A percentile compares a stretch with the other conserved stretches of the same genome.
These are phyloP conservation scores for Wickerhamomyces ciferrii DNA, from an alignment of 805 yeast species.

Conservation along the genomic window DNA sequence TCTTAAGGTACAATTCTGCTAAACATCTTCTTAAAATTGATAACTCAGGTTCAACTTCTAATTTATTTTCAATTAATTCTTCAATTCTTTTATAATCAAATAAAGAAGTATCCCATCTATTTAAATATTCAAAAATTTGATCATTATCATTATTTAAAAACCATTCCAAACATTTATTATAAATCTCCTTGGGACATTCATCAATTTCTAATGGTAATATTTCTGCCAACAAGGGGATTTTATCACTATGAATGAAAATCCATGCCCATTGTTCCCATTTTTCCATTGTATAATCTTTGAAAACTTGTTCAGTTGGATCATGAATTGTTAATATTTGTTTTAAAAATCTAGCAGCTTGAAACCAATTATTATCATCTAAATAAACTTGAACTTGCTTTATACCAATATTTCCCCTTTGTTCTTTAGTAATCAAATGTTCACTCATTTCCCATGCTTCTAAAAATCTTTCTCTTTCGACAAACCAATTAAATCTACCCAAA, in stretches of 20 bases:
- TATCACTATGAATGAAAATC: conserved; percentile 43
- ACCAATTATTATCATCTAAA: conserved; percentile 45
- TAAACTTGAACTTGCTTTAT: conserved; percentile 40
- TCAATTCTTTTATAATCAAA: conserved; percentile 41
- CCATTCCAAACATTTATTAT: conserved; percentile 39
- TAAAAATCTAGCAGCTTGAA: conserved; percentile 47
- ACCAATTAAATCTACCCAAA: conserved; percentile 74
- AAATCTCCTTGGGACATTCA: conserved; percentile 32
- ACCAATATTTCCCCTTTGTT: conserved; percentile 57
- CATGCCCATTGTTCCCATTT: conserved; percentile 67
- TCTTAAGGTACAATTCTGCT: conserved; percentile 48
- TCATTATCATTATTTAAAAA: conserved; percentile 34
- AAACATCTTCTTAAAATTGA: conserved; percentile 35
- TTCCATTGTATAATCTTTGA: conserved; percentile 20
- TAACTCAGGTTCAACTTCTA: conserved; percentile 27
- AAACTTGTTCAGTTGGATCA: conserved; percentile 13
- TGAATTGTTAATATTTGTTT: conserved; percentile 29
- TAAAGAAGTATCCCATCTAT: conserved; percentile 51
- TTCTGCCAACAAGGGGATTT: conserved; percentile 40
- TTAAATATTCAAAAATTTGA: conserved; percentile 34
- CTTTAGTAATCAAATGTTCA: conserved; percentile 43
- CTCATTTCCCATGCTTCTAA: conserved; percentile 79
- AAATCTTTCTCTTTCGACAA: conserved; percentile 43
- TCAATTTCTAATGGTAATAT: conserved; percentile 46
- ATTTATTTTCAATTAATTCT: conserved; percentile 32